Base-by-base conservation (phyloP, 495 filamentous ascomycete species). In the Margaritispora aquatica region DNA sequence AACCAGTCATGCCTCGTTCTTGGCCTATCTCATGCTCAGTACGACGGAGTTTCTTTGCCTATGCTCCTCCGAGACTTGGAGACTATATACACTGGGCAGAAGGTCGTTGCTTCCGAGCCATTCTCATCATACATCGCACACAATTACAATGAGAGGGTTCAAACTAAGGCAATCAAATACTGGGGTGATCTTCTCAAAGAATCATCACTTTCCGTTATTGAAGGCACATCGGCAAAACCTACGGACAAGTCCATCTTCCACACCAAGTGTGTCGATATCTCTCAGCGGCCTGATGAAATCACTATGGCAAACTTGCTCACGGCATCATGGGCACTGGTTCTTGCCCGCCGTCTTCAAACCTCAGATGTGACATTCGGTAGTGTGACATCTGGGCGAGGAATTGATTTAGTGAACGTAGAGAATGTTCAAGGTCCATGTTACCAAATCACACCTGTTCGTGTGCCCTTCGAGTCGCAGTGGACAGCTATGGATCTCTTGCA, bases 1-100 rank as follows among this genome's bases (percentile, higher is more conserved):
- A n/a, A 17, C 5, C 2, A 31, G 13, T 67, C 68, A 8, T 74
- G 70, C 15, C 84, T 91, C 46, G 69, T 81, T 55, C 74, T 91
- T 51, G 77, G 85, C 3, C 75, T 90, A 4, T 89, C 85, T 0
- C 88, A 91, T 67, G 84, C 88, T 0, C 88, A 90, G 56, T 91
- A 87, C 64, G 88, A 90, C 62, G 88, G 85, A 34, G 77, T 89
- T 0, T 89, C 80, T 63, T 75, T 91, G 4, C 79, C 86, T 0
- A 75, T 75, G 29, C 79, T 89, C 19, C 76, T 88, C 54, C 63
- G 72, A 2, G 80, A 83, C 11, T 74, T 84, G 26, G 72, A 79
- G 34, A 71, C 73, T 20, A 73, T 73, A 0, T 88, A 85, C 64
- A 71, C 77, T 48, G 78, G 78, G n/a, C 68, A 73, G 34, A 60